A percentile compares a stretch with the other conserved stretches of the same genome.
These are phyloP conservation scores for Panicum virgatum DNA, from an alignment of 202 grass and related monocot genomes.

Conservation along the genomic window DNA sequence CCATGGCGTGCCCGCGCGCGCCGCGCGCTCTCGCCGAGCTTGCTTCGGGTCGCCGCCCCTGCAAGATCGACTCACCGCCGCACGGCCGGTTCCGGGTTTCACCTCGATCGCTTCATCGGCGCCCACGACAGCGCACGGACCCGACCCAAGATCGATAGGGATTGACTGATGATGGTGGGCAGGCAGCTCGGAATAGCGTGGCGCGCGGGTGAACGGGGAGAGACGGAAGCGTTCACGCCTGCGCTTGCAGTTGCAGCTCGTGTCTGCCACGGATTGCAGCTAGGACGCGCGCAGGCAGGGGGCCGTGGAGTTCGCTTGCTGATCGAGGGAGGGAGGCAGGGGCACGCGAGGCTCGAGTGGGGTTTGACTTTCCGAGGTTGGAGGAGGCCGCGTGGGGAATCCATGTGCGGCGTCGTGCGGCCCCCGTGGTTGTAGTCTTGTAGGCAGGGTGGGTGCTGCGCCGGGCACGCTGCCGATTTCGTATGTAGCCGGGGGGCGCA, in stretches of 20 bases:
- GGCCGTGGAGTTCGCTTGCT: not conserved
- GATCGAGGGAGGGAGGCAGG: too few species aligned
- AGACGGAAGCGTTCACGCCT: not conserved
- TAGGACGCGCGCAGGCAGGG: not conserved
- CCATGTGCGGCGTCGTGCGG: not conserved
- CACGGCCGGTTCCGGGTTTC: not conserved
- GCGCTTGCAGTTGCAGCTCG: not conserved
- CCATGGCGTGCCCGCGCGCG: slow-evolving; percentile 7
- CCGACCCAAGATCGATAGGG: not conserved
- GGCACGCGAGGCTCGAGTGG: too few species aligned
- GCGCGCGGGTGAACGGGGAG: not conserved
- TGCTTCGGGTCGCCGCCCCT: not conserved
- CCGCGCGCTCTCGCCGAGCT: not conserved
- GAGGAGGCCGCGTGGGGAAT: not conserved
- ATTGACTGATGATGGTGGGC: not conserved
- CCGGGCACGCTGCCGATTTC: not conserved
- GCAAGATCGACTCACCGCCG: not conserved
- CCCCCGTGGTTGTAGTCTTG: too few species aligned
- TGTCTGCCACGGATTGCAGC: not conserved
- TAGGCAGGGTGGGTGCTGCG: too few species aligned
- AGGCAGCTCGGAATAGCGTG: not conserved
- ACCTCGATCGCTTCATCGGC: not conserved
- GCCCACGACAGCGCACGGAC: not conserved
- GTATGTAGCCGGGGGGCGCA: not conserved
- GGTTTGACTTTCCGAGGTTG: not conserved